Conservation (phyloP, 495 filamentous ascomycete species). For the Thozetella sp. region DNA sequence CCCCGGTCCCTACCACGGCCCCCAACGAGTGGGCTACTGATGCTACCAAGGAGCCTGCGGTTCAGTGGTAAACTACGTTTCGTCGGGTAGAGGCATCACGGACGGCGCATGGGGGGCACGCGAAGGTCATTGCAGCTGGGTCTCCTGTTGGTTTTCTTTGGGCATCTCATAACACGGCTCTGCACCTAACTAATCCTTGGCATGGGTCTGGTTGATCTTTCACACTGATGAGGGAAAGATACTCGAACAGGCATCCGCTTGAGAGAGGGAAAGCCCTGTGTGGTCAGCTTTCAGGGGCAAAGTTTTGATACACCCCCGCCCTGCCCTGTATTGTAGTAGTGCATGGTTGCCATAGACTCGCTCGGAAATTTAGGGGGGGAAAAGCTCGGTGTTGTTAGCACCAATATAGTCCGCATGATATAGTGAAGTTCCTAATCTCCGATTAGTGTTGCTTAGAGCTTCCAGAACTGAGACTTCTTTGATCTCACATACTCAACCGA, state of each 20-base stretch:
- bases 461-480: too few species aligned
- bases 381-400: not conserved
- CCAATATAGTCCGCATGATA: too few species aligned
- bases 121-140: conserved; percentile 18
- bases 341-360: not conserved
- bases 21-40: conserved; percentile 72
- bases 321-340: conserved; percentile 13
- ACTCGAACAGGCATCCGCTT: conserved; percentile 47
- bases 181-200: conserved; percentile 20
- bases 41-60: conserved; percentile 46
- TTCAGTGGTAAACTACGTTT: conserved; percentile 60
- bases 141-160: conserved; percentile 7
- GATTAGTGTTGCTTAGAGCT: too few species aligned
- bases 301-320: conserved; percentile 48
- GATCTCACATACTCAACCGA: too few species aligned
- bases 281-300: conserved; percentile 57
- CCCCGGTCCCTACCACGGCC: conserved; percentile 37
- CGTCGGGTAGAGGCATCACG: conserved; percentile 18
- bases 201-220: conserved; percentile 55
- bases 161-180: conserved; percentile 13
- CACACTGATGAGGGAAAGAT: conserved; percentile 98
- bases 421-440: too few species aligned
- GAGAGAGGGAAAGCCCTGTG: conserved; percentile 94
- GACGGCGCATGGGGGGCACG: conserved; percentile 25
- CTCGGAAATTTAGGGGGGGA: not conserved